Conservation (phyloP, 345 rosid species). For the Raphanus raphanistrum region DNA sequence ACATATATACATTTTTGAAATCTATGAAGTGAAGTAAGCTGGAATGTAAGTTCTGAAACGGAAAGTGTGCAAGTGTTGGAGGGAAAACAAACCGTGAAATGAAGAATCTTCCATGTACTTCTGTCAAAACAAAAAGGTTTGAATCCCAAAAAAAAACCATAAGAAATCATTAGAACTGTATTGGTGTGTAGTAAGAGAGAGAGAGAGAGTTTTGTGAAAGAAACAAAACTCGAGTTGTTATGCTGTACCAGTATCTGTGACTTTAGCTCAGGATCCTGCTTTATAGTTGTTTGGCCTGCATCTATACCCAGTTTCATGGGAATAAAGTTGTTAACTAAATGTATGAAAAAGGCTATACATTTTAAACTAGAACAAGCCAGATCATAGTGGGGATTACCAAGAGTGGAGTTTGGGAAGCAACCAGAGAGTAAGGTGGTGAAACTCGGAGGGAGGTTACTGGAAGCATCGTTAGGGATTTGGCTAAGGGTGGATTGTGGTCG, state of each 20-base stretch:
- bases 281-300: conserved; percentile 35
- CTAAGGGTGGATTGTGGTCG: conserved; percentile 33
- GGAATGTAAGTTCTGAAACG: not conserved
- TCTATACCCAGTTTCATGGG: conserved; percentile 37
- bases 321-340: conserved; percentile 16
- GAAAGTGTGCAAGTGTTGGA: not conserved
- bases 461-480: conserved; percentile 30
- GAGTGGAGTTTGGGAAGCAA: conserved; percentile 51
- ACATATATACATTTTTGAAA: not conserved
- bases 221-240: not conserved
- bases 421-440: conserved; percentile 65
- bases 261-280: conserved; percentile 55
- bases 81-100: conserved; percentile 66
- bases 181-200: not conserved
- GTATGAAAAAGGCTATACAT: conserved; percentile 9
- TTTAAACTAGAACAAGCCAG: conserved; percentile 21
- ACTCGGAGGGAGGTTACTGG: conserved; percentile 67
- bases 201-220: not conserved
- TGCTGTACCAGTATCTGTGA: conserved; percentile 68
- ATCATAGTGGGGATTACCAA: conserved; percentile 45
- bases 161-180: conserved; percentile 21
- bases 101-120: conserved; percentile 79
- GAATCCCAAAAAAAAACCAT: conserved; percentile 10
- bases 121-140: conserved; percentile 47
- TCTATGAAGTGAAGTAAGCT: conserved; percentile 7